phyloP scores from a whole-genome alignment of 805 yeast genomes.

The Cyberlindnera americana region DNA sequence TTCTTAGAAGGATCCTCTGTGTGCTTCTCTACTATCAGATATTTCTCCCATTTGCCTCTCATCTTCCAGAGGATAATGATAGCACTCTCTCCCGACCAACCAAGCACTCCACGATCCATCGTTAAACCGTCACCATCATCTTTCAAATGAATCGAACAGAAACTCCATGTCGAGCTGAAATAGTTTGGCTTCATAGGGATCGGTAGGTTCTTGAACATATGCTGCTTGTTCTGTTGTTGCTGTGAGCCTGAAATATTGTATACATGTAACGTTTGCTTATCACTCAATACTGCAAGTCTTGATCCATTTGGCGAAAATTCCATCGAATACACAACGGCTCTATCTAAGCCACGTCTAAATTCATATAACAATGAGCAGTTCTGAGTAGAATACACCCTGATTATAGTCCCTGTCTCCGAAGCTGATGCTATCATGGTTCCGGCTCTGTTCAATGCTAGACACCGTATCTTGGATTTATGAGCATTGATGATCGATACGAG shows the following conservation, averaged over 20 bases:
- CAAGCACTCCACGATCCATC: constrained; percentile 47
- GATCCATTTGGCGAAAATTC: constrained; percentile 75
- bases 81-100: constrained; percentile 71
- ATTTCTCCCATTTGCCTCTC: constrained; percentile 83
- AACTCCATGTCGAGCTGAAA: constrained; percentile 85
- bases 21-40: constrained; percentile 57
- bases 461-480: constrained; percentile 63
- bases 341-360: constrained; percentile 86
- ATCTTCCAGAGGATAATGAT: constrained; percentile 72
- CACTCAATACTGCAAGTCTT: constrained; percentile 80
- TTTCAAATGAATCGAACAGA: constrained; percentile 61
- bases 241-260: constrained; percentile 49
- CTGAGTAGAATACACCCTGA: constrained; percentile 66
- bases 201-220: constrained; percentile 60
- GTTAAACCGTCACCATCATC: constrained; percentile 28
- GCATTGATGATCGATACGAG: constrained; percentile 71
- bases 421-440: constrained; percentile 78
- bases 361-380: constrained; percentile 73
- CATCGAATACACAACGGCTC: constrained; percentile 79
- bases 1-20: constrained; percentile 29
- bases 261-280: constrained; percentile 85
- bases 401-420: constrained; percentile 76
- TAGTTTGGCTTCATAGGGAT: constrained; percentile 59
- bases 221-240: constrained; percentile 49
- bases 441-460: constrained; percentile 56